Conservation (phyloP, 2,329 filamentous ascomycete genomes). For the Cucurbitaria berberidis region DNA sequence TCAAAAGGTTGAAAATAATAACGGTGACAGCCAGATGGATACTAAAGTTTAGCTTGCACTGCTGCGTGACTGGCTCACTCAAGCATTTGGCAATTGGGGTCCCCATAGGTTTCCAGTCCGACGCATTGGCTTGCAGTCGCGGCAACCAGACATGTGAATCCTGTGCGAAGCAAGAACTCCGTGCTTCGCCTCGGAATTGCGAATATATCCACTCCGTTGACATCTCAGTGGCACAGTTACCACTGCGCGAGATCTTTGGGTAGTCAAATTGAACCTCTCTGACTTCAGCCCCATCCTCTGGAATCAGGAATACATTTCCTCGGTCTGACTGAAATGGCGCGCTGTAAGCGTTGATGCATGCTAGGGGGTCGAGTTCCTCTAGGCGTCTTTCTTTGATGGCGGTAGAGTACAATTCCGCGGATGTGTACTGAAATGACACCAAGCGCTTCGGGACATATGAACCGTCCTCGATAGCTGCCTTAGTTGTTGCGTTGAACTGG, state of each 20-base stretch:
- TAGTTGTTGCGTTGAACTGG: background rate
- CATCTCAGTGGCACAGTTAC: too few relatives aligned
- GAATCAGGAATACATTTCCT: background rate
- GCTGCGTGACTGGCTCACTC: slow-evolving; percentile 12
- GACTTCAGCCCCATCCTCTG: background rate
- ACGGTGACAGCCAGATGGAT: slow-evolving; percentile 23
- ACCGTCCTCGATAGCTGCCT: background rate
- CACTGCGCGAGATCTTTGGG: too few relatives aligned
- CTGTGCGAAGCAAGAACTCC: background rate
- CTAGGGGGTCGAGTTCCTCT: background rate
- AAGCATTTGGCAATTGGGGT: slow-evolving; percentile 16
- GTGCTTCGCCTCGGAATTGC: too few relatives aligned
- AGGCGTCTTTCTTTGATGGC: background rate
- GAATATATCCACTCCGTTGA: too few relatives aligned
- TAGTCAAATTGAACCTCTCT: background rate
- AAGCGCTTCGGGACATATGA: background rate
- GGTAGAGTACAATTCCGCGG: background rate
- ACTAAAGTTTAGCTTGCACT: slow-evolving; percentile 34
- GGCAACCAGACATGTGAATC: background rate
- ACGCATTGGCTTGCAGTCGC: background rate
- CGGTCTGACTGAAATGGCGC: background rate
- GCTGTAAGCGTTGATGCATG: background rate
- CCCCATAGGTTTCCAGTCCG: background rate
- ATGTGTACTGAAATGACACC: background rate
- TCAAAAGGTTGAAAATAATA: background rate